Evolutionary conservation across 768 basidiomycete genomes (phyloP).

Genomic region (Serendipita sp.): DNA sequence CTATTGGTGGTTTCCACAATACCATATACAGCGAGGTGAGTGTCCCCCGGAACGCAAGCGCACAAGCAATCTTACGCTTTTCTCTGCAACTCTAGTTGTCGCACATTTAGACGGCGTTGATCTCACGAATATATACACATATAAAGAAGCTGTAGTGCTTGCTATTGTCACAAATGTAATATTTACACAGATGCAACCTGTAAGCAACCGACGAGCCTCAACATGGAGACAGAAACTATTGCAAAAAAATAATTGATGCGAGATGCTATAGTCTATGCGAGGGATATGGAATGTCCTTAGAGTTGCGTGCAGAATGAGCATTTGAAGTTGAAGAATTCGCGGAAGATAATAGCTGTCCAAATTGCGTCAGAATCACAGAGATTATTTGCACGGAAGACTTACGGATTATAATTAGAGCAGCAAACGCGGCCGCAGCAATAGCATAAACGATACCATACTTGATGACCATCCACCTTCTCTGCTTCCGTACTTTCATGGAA

Average conservation of each 20-base stretch:
- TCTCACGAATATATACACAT: constrained; percentile 15
- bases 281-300: constrained; percentile 25
- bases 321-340: constrained; percentile 41
- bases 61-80: neutral
- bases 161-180: neutral
- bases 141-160: neutral
- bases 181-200: neutral
- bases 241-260: neutral
- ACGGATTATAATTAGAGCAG: constrained; percentile 67
- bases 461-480: constrained; percentile 81
- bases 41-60: constrained; percentile 2
- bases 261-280: neutral
- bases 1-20: constrained; percentile 47
- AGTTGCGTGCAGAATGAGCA: constrained; percentile 75
- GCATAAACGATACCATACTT: constrained; percentile 73
- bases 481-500: constrained; percentile 75
- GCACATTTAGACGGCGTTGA: constrained; percentile 54
- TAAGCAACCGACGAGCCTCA: no score
- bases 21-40: constrained; percentile 67
- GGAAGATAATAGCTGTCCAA: constrained; percentile 43
- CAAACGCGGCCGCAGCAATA: constrained; percentile 49
- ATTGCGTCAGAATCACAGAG: constrained; percentile 12
- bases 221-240: no score
- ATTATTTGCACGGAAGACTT: constrained; percentile 22
- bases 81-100: constrained; percentile 43